Evolutionary conservation across 2,329 filamentous ascomycete species (phyloP).

Genomic region (Neopestalotiopsis sp.): DNA sequence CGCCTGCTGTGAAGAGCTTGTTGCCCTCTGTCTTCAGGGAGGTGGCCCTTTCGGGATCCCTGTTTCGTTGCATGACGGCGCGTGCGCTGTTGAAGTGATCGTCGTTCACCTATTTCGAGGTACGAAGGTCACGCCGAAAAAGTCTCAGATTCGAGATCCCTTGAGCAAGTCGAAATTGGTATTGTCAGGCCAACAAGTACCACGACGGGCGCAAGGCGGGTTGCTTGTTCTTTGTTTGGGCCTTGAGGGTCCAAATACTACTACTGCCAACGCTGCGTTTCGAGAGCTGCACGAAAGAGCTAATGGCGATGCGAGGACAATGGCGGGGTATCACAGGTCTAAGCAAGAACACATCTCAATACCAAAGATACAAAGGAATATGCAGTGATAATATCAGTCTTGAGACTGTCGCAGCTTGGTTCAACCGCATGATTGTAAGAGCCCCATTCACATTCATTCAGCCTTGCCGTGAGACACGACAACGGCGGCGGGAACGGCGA

Average conservation of each 20-base stretch:
- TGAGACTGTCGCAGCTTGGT: not conserved
- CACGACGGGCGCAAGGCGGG: not conserved
- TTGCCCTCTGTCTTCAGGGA: slow-evolving; percentile 41
- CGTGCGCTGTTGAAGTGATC: not conserved
- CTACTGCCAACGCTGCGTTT: not conserved
- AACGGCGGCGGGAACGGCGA: not conserved
- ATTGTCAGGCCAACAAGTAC: not conserved
- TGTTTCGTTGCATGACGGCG: slow-evolving; percentile 4
- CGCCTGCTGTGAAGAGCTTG: slow-evolving; percentile 56
- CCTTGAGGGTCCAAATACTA: too few relatives aligned
- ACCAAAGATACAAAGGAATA: not conserved
- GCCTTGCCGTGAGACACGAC: not conserved
- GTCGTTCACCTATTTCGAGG: not conserved
- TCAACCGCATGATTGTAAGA: not conserved
- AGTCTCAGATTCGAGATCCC: not conserved
- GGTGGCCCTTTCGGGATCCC: slow-evolving; percentile 18
- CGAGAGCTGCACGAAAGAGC: not conserved
- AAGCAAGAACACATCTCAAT: not conserved
- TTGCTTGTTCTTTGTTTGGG: not conserved
- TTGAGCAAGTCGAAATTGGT: not conserved
- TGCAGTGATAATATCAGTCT: not conserved
- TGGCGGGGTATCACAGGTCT: not conserved
- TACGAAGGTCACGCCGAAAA: not conserved
- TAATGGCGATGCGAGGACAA: not conserved
- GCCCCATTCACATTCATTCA: not conserved